These are phyloP conservation scores for Bruguiera gymnorhiza DNA, from an alignment of 345 rosid genomes.

Conservation along the genomic window DNA sequence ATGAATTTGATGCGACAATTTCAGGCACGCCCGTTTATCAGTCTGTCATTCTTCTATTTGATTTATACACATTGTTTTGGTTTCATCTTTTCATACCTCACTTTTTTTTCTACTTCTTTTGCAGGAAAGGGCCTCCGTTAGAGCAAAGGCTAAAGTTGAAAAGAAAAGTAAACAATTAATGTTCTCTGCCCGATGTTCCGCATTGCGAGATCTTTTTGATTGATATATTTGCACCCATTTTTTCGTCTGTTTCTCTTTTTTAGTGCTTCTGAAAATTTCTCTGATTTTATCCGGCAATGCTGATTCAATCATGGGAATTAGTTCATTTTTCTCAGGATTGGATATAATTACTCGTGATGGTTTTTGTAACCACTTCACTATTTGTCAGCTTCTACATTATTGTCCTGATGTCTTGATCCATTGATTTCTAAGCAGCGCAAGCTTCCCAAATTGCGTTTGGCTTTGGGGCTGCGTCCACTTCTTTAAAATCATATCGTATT, in stretches of 20 bases:
- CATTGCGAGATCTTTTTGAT: neutral
- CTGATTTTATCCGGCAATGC: neutral
- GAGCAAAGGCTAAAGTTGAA: conserved; percentile 43
- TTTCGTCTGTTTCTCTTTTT: neutral
- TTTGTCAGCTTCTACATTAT: conserved; percentile 3
- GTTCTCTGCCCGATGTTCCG: neutral
- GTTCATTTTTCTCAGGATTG: too few relatives aligned
- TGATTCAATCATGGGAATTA: neutral
- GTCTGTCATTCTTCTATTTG: neutral
- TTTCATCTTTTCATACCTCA: neutral
- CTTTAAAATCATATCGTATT: conserved; percentile 39
- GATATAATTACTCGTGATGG: too few relatives aligned
- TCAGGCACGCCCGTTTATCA: conserved; percentile 26
- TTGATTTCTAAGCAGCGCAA: conserved; percentile 31
- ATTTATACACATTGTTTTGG: neutral
- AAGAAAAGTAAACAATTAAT: conserved; percentile 37
- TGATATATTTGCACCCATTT: neutral
- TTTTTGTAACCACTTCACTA: neutral
- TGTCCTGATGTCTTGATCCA: neutral
- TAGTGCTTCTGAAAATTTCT: neutral
- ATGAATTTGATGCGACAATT: conserved; percentile 61
- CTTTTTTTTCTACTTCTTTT: conserved; percentile 9
- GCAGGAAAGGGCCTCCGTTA: conserved; percentile 43
- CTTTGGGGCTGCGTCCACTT: conserved; percentile 39
- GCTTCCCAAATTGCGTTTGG: conserved; percentile 55